These are phyloP conservation scores for Ogataea angusta DNA, from an alignment of 805 yeast species.

Conservation along the genomic window DNA sequence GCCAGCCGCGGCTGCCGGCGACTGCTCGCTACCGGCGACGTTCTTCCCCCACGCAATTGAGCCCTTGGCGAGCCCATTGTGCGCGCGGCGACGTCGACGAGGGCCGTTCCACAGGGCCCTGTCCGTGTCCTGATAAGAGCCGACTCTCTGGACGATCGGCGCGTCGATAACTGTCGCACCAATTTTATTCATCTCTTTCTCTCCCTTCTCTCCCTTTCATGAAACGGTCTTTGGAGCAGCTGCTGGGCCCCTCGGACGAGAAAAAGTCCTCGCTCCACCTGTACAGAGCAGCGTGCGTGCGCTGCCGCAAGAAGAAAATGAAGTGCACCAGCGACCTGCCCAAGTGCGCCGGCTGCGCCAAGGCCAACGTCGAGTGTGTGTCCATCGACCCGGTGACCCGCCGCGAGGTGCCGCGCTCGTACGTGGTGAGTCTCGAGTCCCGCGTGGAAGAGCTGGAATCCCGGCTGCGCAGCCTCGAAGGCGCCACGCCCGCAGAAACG, in stretches of 20 bases:
- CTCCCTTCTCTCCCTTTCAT: not conserved
- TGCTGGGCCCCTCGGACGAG: conserved; percentile 6
- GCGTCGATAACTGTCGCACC: not conserved
- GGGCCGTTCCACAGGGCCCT: too few relatives aligned
- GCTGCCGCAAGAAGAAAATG: conserved; percentile 70
- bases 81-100: too few relatives aligned
- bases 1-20: too few relatives aligned
- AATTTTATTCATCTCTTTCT: not conserved
- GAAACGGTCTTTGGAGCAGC: conserved; percentile 10
- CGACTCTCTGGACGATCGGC: not conserved
- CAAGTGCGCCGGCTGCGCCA: conserved; percentile 57
- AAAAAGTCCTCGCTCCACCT: conserved; percentile 5
- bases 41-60: too few relatives aligned
- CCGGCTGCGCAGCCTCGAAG: conserved; percentile 42
- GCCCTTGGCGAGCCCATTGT: too few relatives aligned
- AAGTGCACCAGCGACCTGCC: conserved; percentile 70
- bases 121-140: too few relatives aligned
- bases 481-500: not conserved
- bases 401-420: conserved; percentile 78
- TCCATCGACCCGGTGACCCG: conserved; percentile 89
- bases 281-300: conserved; percentile 57
- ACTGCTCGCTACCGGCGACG: too few relatives aligned
- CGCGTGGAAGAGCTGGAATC: conserved; percentile 55
- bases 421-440: conserved; percentile 69
- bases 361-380: conserved; percentile 70